Conservation (phyloP, 805 yeast genomes). For the Myxozyma vanderwaltii region DNA sequence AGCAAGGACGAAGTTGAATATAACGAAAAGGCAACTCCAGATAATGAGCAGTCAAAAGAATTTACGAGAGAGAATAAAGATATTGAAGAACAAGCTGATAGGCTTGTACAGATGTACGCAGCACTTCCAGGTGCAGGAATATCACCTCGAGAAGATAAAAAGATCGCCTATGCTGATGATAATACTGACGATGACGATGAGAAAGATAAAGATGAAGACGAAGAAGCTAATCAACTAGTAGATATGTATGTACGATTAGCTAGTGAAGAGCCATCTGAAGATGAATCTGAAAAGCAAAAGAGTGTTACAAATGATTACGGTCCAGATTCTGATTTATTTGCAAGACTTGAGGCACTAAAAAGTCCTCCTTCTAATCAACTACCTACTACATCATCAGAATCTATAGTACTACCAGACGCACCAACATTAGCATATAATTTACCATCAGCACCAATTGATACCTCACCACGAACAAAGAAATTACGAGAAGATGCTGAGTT, state of each 20-base stretch:
- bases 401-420: conserved; percentile 11
- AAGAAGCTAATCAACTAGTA: conserved; percentile 26
- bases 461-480: conserved; percentile 9
- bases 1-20: too few species aligned
- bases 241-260: conserved; percentile 27
- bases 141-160: not conserved
- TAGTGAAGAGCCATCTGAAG: conserved; percentile 13
- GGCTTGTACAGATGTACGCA: conserved; percentile 20
- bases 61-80: conserved; percentile 21
- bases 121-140: conserved; percentile 11
- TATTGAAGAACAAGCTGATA: conserved; percentile 25
- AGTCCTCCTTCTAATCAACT: not conserved
- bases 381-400: not conserved
- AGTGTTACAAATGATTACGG: not conserved
- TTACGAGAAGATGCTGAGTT: conserved; percentile 29
- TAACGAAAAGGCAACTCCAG: too few species aligned
- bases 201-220: conserved; percentile 27
- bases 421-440: conserved; percentile 15
- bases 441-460: conserved; percentile 18
- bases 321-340: conserved; percentile 9
- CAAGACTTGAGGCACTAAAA: conserved; percentile 20
- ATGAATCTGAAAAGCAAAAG: not conserved
- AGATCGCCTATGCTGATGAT: not conserved
- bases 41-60: not conserved
- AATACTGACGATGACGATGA: conserved; percentile 8